Evolutionary conservation across 2,329 filamentous ascomycete species (phyloP), one percentile per base, ranked within the genome.

Genomic region (Setomelanomma holmii): DNA sequence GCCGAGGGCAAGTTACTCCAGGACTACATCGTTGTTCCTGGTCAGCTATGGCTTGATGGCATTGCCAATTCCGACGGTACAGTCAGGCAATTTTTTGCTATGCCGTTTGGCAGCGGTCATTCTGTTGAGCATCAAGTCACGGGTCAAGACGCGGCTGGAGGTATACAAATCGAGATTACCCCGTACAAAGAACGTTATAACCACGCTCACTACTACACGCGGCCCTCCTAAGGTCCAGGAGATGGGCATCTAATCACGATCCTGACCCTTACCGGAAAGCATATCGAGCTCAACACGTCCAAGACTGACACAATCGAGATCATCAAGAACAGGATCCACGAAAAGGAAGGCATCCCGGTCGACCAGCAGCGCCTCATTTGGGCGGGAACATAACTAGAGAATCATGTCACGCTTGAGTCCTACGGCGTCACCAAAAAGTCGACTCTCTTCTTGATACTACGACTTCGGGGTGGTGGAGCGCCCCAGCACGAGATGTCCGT

Each of bases 301-400:
- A 82, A 80, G 20, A 88, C 85, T 1, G 91, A 95, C 67, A 95
- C 91, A 44, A 95, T 95, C 78, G 91, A 95, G 81, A 93, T 96
- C 56, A 91, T 96, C 38, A 96, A 96, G 86, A 85, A 83, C 50
- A 96, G 96, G 84, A 96, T 96, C 35, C 91, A 96, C 77, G 91
- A 96, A 72, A 96, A 96, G 84, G 91, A 96, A 77, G 91, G 91
- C 20, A 96, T 96, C 51, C 92, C 92, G 30, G 91, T 91, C 5
- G 91, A 96, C 74, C 92, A 96, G 78, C 92, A 96, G 81, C 42
- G 42, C 7, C 42, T 45, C 5, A 10, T 45, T 12, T 45, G 19
- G 14, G 4, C 3, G 8, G 42, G 42, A 10, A 45, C 23, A 14
- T 19, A 38, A 10, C n/a, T 45, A 1, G 42, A 45, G 20, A 33